Evolutionary conservation across 1,284 basidiomycete genomes (phyloP).

Genomic region (Apiotrichum gracile): DNA sequence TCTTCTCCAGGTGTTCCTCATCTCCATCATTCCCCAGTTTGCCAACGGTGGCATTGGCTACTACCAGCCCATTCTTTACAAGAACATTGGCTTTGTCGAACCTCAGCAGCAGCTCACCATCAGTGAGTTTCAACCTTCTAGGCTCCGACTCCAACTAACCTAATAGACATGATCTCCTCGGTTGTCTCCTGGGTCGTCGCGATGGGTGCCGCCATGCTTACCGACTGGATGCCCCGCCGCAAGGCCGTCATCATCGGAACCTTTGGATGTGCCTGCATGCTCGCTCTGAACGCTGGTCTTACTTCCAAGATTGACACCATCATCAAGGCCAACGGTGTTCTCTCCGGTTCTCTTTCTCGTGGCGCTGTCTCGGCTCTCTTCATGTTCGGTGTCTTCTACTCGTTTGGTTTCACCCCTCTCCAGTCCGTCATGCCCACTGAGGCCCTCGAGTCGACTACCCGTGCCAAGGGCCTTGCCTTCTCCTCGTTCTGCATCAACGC

Average conservation of each 20-base stretch:
- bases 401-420: constrained; percentile 38
- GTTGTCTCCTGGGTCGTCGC: constrained; percentile 48
- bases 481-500: constrained; percentile 50
- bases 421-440: constrained; percentile 78
- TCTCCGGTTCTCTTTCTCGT: background rate
- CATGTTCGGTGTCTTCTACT: constrained; percentile 27
- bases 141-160: background rate
- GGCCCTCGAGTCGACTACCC: constrained; percentile 85
- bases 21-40: constrained; percentile 50
- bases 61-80: constrained; percentile 41
- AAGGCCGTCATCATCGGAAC: constrained; percentile 32
- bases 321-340: background rate
- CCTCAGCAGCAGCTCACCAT: constrained; percentile 50
- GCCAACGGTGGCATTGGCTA: constrained; percentile 51
- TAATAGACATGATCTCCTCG: background rate
- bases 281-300: constrained; percentile 35
- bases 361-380: constrained; percentile 36
- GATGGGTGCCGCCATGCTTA: constrained; percentile 31
- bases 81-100: constrained; percentile 24
- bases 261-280: constrained; percentile 22
- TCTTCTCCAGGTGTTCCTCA: constrained; percentile 37
- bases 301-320: background rate
- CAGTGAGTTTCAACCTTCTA: constrained; percentile 32
- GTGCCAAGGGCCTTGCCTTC: constrained; percentile 60
- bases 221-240: constrained; percentile 31